Evolutionary conservation across 2,329 filamentous ascomycete species (phyloP), one percentile per base, ranked within the genome.

Genomic region (Nemania sp.): DNA sequence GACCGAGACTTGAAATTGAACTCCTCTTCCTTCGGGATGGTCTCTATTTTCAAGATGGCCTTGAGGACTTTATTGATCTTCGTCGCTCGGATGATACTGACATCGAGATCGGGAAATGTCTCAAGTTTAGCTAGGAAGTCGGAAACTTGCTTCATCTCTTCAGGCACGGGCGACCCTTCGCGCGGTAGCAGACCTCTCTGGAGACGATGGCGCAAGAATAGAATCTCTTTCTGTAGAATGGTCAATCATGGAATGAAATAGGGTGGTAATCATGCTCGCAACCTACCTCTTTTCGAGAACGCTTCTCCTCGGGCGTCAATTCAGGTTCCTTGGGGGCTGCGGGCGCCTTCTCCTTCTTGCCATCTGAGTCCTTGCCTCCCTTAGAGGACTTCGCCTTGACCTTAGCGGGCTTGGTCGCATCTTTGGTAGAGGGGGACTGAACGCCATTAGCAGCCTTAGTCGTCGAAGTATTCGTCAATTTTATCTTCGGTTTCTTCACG

Each of bases 21-120:
- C 62, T 96, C 89, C 30, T 92, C 89, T 61, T 99, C 94, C 57
- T 86, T 87, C 5, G 92, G 92, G 63, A 99, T 96, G 3, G 80
- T 80, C 37, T 86, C 82, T 7, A 99, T 79, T 77, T 96, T 97
- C 66, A 97, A 78, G 62, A 99, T 94, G 4, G 88, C 91, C 77
- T 95, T 96, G 52, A 99, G 81, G 9, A 99, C 93, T 77, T 99
- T 99, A 83, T 97, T 93, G 73, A 99, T 97, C 80, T 97, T 99
- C 58, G 94, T 99, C 12, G 77, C 79, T 60, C 90, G 86, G 66
- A 97, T 96, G 64, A 97, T 94, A 61, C 86, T 85, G 24, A 89
- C 90, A 70, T 97, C 93, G 4, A 97, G 82, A 61, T 96, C 89
- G 1, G 83, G 76, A 71, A 79, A 87, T 6, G 79, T 82, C 74